These are phyloP conservation scores for Narthecium ossifragum DNA, from an alignment of 106 monocot genomes.

Conservation along the genomic window DNA sequence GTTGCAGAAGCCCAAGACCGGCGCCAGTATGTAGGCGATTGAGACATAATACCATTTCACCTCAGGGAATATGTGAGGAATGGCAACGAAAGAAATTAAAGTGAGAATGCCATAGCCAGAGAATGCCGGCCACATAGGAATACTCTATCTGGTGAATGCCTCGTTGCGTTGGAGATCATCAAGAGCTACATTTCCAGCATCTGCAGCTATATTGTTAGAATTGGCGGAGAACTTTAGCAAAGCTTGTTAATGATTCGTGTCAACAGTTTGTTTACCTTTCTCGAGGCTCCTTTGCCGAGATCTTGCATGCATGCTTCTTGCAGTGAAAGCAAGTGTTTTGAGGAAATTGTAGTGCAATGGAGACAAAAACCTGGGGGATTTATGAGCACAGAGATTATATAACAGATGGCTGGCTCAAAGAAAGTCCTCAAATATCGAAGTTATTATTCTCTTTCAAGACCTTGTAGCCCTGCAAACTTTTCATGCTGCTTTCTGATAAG, in stretches of 20 bases:
- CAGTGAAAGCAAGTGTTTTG: constrained; percentile 64
- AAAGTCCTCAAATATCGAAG: too few species aligned
- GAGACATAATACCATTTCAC: constrained; percentile 85
- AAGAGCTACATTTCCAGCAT: constrained; percentile 17
- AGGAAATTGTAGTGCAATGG: constrained; percentile 85
- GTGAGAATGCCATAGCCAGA: constrained; percentile 46
- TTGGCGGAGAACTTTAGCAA: too few species aligned
- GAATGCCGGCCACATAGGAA: constrained; percentile 74
- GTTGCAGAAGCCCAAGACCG: constrained; percentile 45
- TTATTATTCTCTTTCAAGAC: too few species aligned
- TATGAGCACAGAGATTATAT: neutral
- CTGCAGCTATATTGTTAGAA: constrained; percentile 19
- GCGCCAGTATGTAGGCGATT: constrained; percentile 39
- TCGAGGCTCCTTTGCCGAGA: constrained; percentile 21
- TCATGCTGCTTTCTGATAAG: constrained; percentile 28
- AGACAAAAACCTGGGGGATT: constrained; percentile 62
- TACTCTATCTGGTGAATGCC: constrained; percentile 52
- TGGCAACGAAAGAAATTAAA: constrained; percentile 43
- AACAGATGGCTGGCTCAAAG: too few species aligned
- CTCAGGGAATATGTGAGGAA: constrained; percentile 76
- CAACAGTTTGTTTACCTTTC: constrained; percentile 32
- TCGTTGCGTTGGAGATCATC: constrained; percentile 61
- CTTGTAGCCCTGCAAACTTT: constrained; percentile 57
- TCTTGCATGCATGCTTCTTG: constrained; percentile 40
- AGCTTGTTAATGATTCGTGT: neutral